Base-by-base conservation (phyloP, 2,329 filamentous ascomycete species). In the Leptoxyphium fumago region DNA sequence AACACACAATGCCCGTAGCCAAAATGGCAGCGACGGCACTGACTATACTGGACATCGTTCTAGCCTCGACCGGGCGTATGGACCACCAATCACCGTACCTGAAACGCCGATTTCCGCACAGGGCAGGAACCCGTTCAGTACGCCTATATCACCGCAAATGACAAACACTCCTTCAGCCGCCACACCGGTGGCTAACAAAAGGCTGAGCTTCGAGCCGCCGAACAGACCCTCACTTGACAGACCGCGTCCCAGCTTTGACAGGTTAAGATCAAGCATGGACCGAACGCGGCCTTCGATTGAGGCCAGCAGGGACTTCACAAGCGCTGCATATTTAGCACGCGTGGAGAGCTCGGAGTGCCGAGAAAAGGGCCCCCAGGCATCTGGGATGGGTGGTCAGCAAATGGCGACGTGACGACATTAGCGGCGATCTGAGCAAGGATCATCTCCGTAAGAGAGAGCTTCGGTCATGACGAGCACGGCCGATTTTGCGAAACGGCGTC, bases 11-110 rank as follows among this genome's bases (percentile, higher is more conserved):
- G 80, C 81, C 42, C 73, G 77, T 53, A 91, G 84, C 55, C 85
- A 94, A 59, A 93, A 89, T 54, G 86, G 87, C 48, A 95, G 88
- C 65, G 88, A 94, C 63, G 89, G 86, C 48, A 95, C 91, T 41
- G 88, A 93, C 55, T 93, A 87, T 62, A 93, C 86, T 17, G 69
- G 63, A 41, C 65, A 67, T 40, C 60, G 62, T 32, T 55, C 64
- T 28, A 56, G 52, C 46, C 51, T 62, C 29, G 59, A 62, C 29
- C 53, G 56, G 41, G 65, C 68, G 36, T 67, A 63, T 48, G 32
- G 32, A 13, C 65, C 59, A 29, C 55, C 56, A 26, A 49, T 55
- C n/a, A 48, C 41, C 41, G 34, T 36, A 39, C 46, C 51, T 58
- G 38, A 55, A 58, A 47, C 40, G 40, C 30, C 34, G 14, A 39